phyloP scores from a whole-genome alignment of 176 grass and related monocot genomes.

The Phyllostachys edulis region DNA sequence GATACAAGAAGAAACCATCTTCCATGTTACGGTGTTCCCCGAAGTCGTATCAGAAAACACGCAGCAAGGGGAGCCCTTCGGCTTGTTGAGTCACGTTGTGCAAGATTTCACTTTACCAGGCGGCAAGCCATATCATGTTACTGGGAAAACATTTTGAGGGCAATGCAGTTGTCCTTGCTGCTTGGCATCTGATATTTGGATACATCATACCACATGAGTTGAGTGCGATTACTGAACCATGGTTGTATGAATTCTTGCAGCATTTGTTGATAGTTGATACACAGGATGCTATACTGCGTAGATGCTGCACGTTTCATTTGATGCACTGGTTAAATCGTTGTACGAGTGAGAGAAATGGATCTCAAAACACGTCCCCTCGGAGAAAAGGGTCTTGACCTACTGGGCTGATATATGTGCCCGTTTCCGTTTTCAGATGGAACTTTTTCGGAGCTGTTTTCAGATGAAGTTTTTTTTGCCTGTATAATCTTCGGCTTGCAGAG shows the following conservation, averaged over 20 bases:
- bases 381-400: not conserved
- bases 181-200: not conserved
- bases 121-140: not conserved
- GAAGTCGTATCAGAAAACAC: not conserved
- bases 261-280: not conserved
- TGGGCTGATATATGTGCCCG: not conserved
- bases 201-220: slow-evolving; percentile 1
- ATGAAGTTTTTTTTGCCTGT: not conserved
- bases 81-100: not conserved
- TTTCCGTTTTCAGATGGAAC: not conserved
- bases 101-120: not conserved
- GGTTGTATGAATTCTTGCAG: not conserved
- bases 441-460: not conserved
- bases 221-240: slow-evolving; percentile 1
- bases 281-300: not conserved
- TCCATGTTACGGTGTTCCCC: not conserved
- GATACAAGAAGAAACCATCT: not conserved
- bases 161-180: not conserved
- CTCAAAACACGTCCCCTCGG: not conserved
- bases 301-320: not conserved
- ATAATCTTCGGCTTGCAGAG: no score
- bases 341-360: not conserved
- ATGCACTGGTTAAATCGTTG: not conserved
- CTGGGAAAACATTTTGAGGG: not conserved
- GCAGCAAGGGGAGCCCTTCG: not conserved